phyloP scores from a whole-genome alignment of 345 rosid species.

The Citrus hindsii region DNA sequence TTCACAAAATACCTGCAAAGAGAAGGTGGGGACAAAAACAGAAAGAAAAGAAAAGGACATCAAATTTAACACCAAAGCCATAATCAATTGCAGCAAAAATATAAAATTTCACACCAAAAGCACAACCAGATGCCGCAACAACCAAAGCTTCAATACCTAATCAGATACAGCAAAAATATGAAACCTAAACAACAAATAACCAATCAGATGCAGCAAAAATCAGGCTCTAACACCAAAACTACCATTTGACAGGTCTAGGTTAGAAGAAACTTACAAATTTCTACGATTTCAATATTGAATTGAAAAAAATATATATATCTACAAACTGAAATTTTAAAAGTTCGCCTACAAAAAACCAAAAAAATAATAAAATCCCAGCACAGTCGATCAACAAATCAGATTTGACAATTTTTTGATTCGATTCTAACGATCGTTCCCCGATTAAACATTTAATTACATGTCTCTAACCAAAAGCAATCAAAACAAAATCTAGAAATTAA shows the following conservation, averaged over 20 bases:
- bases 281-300: not conserved
- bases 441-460: not conserved
- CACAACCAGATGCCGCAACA: not conserved
- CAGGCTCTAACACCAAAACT: not conserved
- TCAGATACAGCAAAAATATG: not conserved
- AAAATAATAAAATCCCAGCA: not conserved
- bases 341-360: not conserved
- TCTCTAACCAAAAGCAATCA: not conserved
- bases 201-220: not conserved
- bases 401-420: not conserved
- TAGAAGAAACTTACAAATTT: not conserved
- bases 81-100: not conserved
- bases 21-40: not conserved
- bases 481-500: not conserved
- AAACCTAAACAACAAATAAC: not conserved
- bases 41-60: not conserved
- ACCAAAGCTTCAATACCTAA: not conserved
- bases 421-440: not conserved
- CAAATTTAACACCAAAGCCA: not conserved
- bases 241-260: not conserved
- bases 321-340: not conserved
- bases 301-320: not conserved
- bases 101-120: not conserved
- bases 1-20: conserved; percentile 29
- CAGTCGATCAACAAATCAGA: not conserved